Percentiles rank a stretch among this genome's conserved stretches.
Evolutionary conservation across 2,329 filamentous ascomycete species (phyloP).

Genomic region (Xylaria hypoxylon): DNA sequence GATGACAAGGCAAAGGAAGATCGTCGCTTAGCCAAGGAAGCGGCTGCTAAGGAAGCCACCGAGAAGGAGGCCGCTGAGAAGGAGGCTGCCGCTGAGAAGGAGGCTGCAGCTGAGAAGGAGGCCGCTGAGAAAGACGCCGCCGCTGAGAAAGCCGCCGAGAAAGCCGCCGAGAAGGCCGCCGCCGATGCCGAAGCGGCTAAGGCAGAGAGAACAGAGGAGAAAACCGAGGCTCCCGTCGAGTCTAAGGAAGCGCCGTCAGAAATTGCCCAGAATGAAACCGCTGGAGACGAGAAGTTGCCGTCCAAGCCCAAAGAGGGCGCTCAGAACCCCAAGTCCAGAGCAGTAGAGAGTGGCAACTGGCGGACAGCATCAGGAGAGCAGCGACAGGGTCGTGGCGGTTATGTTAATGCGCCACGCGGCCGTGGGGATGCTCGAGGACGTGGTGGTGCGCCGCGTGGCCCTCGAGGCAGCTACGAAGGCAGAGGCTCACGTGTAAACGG

Average conservation of each 20-base stretch:
- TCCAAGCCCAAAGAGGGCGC: constrained; percentile 57
- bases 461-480: constrained; percentile 59
- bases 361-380: constrained; percentile 63
- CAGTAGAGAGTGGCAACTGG: constrained; percentile 71
- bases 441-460: constrained; percentile 59
- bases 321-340: constrained; percentile 65
- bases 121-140: constrained; percentile 48
- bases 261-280: constrained; percentile 48
- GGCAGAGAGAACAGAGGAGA: constrained; percentile 50
- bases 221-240: constrained; percentile 50
- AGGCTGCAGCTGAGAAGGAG: constrained; percentile 58
- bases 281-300: constrained; percentile 63
- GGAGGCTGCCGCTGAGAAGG: constrained; percentile 44
- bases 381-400: constrained; percentile 52
- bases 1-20: constrained; percentile 89
- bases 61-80: constrained; percentile 51
- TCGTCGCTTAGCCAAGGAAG: constrained; percentile 72
- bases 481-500: constrained; percentile 64
- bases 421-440: constrained; percentile 54
- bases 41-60: constrained; percentile 68
- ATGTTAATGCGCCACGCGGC: constrained; percentile 50
- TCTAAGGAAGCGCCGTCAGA: constrained; percentile 30
- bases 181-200: constrained; percentile 49
- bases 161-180: constrained; percentile 44
- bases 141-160: constrained; percentile 29